Evolutionary conservation across 2,329 filamentous ascomycete species (phyloP), one percentile per base, ranked within the genome.

Genomic region (Geoglossum cookeanum): DNA sequence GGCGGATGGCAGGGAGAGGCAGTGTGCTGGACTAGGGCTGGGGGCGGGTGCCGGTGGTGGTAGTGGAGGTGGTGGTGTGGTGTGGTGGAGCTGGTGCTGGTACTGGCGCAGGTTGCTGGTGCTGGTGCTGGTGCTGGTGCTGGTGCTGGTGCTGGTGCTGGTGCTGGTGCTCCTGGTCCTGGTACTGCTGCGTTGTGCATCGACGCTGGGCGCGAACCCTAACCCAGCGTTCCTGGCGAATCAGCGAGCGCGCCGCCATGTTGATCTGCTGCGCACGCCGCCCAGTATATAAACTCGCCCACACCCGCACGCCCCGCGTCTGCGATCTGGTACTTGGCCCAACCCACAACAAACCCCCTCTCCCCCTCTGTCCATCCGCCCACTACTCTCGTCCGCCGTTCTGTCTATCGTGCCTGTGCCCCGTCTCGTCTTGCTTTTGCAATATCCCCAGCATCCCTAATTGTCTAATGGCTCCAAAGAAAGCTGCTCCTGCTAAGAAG

Each of bases 381-480:
- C 48, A 33, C 48, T 22, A 1, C 33, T 37, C 33, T 11, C 33
- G 11, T 22, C 22, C 22, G 22, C 22, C 22, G 17, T 29, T 22
- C 29, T 29, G 22, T 9, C n/a, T 27, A 29, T 29, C 13, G 17
- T 22, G 29, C 29, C 47, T 49, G 22, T 49, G 17, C 11, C 29
- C 22, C 3, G 47, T 27, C 13, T 27, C 22, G 11, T n/a, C 9
- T 49, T 5, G 3, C 11, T 49, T 11, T 55, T 11, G 22, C 7
- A 59, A 63, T 65, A 61, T 61, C 62, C 61, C 59, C 60, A 58
- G 65, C 60, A 61, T 65, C 59, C 61, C 56, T 55, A 64, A 74
- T 65, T 22, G 17, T 49, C 29, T 53, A 66, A 84, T 84, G 81
- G 74, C 80, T 76, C 78, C 80, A 65, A 84, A 84, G 75, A 81